A percentile compares a stretch with the other conserved stretches of the same genome.
Evolutionary conservation across 768 basidiomycete species (phyloP).

Genomic region (Hemileccinum impolitum): DNA sequence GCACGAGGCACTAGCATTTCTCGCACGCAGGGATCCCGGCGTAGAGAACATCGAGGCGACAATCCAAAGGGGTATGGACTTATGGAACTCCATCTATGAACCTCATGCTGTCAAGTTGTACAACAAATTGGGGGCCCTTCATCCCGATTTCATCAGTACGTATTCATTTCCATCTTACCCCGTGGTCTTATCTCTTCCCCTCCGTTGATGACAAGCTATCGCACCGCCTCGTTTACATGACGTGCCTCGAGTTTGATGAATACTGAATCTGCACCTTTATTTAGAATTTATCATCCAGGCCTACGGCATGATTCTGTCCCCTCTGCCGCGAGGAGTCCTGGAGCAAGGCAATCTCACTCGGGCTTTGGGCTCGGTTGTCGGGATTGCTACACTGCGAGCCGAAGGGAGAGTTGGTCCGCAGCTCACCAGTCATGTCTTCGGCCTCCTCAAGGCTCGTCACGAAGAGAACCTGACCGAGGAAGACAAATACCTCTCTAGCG

Average conservation of each 20-base stretch:
- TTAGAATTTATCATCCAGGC: conserved; percentile 84
- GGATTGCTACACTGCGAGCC: conserved; percentile 79
- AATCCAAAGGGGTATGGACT: conserved; percentile 58
- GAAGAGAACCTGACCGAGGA: conserved; percentile 58
- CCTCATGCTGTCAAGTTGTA: conserved; percentile 89
- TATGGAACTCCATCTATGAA: conserved; percentile 87
- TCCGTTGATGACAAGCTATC: conserved; percentile 26
- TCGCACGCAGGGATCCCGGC: conserved; percentile 48
- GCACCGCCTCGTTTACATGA: conserved; percentile 29
- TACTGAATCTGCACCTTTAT: conserved; percentile 23
- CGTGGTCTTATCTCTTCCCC: conserved; percentile 32
- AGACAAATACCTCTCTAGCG: conserved; percentile 77
- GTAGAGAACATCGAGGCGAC: conserved; percentile 67
- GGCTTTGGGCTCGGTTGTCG: conserved; percentile 79
- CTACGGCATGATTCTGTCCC: conserved; percentile 76
- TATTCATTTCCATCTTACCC: conserved; percentile 33
- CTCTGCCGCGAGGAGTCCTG: conserved; percentile 62
- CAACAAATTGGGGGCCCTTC: conserved; percentile 80
- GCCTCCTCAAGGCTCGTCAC: conserved; percentile 79
- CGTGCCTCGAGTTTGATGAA: conserved; percentile 32
- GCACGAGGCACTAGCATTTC: conserved; percentile 25
- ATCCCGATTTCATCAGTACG: conserved; percentile 93
- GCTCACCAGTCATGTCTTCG: conserved; percentile 84
- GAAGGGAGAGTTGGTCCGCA: conserved; percentile 85
- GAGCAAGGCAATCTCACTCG: conserved; percentile 85